Evolutionary conservation across 805 yeast genomes (phyloP).

Genomic region (Candida insectalens): DNA sequence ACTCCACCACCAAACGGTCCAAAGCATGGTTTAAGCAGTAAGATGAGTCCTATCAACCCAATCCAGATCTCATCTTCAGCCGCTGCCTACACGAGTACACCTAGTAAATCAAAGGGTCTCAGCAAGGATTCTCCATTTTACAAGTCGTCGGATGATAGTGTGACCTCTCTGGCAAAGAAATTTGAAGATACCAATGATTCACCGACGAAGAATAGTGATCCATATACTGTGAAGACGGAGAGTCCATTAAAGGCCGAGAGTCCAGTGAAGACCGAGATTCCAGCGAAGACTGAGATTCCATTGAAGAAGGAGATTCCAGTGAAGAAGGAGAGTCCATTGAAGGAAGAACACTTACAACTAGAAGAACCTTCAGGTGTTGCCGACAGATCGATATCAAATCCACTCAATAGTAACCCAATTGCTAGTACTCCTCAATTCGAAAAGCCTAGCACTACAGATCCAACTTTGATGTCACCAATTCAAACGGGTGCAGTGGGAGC

Average conservation of each 20-base stretch:
- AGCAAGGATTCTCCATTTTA: neutral
- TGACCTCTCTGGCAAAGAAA: neutral
- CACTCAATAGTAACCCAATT: conserved; percentile 3
- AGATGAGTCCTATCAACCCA: conserved; percentile 1
- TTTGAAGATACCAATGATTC: neutral
- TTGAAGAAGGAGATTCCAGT: too few relatives aligned
- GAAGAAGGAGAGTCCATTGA: too few relatives aligned
- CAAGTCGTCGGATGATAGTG: neutral
- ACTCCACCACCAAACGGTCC: neutral
- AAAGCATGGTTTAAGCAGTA: neutral
- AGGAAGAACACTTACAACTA: too few relatives aligned
- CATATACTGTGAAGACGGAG: neutral
- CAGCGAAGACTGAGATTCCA: neutral
- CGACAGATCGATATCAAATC: too few relatives aligned
- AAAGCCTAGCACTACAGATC: too few relatives aligned
- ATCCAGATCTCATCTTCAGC: neutral
- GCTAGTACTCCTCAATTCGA: conserved; percentile 10
- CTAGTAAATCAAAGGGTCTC: neutral
- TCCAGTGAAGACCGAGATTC: too few relatives aligned
- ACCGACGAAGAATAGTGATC: neutral
- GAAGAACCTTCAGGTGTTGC: too few relatives aligned
- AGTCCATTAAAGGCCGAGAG: neutral
- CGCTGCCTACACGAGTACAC: too few relatives aligned
- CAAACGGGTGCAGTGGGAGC: neutral
- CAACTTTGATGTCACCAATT: too few relatives aligned